Evolutionary conservation across 257 asterid genomes (phyloP), one percentile per base, ranked within the genome.

Genomic region (Solanum peruvianum): DNA sequence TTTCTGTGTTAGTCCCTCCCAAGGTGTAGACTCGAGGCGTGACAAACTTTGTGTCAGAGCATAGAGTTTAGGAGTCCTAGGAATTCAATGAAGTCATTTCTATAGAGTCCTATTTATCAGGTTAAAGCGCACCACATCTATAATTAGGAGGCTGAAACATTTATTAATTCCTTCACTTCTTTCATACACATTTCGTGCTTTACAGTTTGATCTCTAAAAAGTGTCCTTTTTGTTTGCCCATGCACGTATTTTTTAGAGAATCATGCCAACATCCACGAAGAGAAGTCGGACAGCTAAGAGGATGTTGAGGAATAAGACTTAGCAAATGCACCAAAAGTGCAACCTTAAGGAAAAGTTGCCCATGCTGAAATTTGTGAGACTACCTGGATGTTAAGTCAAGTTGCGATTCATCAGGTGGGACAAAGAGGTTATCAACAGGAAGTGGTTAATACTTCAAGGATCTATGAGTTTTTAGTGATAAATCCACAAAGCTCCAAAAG

Each of bases 281-380:
- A 52, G 23, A 0, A 16, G 10, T 6, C 3, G 0, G 4, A 52
- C 10, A 6, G 4, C 62, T 16, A 6, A 1, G 20, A 6, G 10
- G 23, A 52, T 52, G 9, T 52, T 52, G 23, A 52, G 62, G 62
- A 52, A 9, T 9, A 52, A 52, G 23, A 9, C 9, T 33, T 3
- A 3, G 35, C 35, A 33, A 33, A 3, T 35, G 39, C 39, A 35
- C 39, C 1, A 35, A 5, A 35, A 35, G 39, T 35, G 39, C 39
- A 35, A 35, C 6, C 39, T 35, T 5, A 35, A 35, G 39, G 39
- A 35, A 5, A 35, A 35, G 39, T 35, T 35, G 1, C 39, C 39
- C 39, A 35, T 35, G 39, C 7, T 1, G 1, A 35, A 35, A 4
- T 35, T 5, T 35, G 39, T 35, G 6, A 35, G 7, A 35, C 7